Percentiles rank a stretch among this genome's conserved stretches.
These are phyloP conservation scores for Poronia punctata DNA, from an alignment of 495 filamentous ascomycete genomes.

Conservation along the genomic window DNA sequence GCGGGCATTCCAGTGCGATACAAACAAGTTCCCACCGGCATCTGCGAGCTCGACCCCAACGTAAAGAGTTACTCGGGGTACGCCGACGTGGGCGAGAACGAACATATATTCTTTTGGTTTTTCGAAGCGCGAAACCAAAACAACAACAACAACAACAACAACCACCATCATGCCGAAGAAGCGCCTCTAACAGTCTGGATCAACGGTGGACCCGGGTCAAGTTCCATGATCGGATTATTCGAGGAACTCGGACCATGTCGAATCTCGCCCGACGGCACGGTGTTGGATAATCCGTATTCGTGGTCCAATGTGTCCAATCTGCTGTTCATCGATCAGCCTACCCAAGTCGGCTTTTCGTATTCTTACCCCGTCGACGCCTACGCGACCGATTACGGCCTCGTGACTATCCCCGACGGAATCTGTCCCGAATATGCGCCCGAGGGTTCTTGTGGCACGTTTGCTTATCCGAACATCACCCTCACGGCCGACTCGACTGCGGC, in stretches of 20 bases:
- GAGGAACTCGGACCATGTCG: slow-evolving; percentile 58
- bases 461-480: slow-evolving; percentile 40
- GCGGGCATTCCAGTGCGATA: slow-evolving; percentile 49
- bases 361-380: slow-evolving; percentile 47
- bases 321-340: slow-evolving; percentile 56
- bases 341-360: slow-evolving; percentile 55
- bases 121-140: slow-evolving; percentile 52
- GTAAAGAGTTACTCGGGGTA: slow-evolving; percentile 64
- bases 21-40: slow-evolving; percentile 55
- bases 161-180: too few relatives aligned
- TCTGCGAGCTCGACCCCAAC: slow-evolving; percentile 57
- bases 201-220: slow-evolving; percentile 53
- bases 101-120: slow-evolving; percentile 65
- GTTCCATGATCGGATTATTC: slow-evolving; percentile 56
- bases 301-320: slow-evolving; percentile 55
- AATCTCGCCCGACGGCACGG: slow-evolving; percentile 41
- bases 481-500: slow-evolving; percentile 48
- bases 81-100: slow-evolving; percentile 51
- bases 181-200: slow-evolving; percentile 59
- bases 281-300: slow-evolving; percentile 49
- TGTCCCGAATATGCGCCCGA: slow-evolving; percentile 48
- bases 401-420: slow-evolving; percentile 35
- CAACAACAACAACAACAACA: too few relatives aligned
- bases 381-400: slow-evolving; percentile 21
- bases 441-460: slow-evolving; percentile 49